Evolutionary conservation across 2,329 filamentous ascomycete genomes (phyloP).

Genomic region (Bisporella sp.): DNA sequence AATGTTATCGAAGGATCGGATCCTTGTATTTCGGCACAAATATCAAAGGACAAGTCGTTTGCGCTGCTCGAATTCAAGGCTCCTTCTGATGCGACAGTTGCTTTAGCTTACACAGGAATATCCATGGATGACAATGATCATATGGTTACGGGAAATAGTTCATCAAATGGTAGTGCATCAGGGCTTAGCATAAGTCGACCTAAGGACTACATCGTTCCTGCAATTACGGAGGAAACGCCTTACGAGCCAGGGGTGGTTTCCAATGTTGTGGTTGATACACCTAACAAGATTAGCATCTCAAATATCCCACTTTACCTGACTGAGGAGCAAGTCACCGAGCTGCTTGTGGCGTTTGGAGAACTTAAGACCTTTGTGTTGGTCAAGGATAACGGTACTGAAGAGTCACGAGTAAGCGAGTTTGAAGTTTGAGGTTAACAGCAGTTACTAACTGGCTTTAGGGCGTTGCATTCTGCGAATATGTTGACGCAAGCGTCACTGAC

Average conservation of each 20-base stretch:
- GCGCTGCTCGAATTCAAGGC: constrained; percentile 88
- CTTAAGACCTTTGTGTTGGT: constrained; percentile 88
- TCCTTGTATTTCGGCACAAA: constrained; percentile 76
- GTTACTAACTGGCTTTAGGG: constrained; percentile 49
- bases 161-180: constrained; percentile 39
- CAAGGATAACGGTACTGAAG: constrained; percentile 77
- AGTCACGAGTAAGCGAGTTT: constrained; percentile 65
- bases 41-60: constrained; percentile 73
- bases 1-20: constrained; percentile 82
- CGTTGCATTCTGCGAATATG: constrained; percentile 94
- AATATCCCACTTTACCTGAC: constrained; percentile 84
- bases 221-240: constrained; percentile 63
- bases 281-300: constrained; percentile 89
- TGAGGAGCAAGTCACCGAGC: constrained; percentile 86
- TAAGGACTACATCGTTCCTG: constrained; percentile 94
- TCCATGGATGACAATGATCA: constrained; percentile 71
- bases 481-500: constrained; percentile 67
- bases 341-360: constrained; percentile 85
- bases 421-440: not conserved
- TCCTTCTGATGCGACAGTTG: constrained; percentile 81
- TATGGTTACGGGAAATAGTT: constrained; percentile 38
- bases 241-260: constrained; percentile 73
- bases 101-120: constrained; percentile 82
- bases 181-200: constrained; percentile 77
- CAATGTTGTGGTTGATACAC: constrained; percentile 78